Conservation (phyloP, 768 basidiomycete species). For the Ramaria sp. region DNA sequence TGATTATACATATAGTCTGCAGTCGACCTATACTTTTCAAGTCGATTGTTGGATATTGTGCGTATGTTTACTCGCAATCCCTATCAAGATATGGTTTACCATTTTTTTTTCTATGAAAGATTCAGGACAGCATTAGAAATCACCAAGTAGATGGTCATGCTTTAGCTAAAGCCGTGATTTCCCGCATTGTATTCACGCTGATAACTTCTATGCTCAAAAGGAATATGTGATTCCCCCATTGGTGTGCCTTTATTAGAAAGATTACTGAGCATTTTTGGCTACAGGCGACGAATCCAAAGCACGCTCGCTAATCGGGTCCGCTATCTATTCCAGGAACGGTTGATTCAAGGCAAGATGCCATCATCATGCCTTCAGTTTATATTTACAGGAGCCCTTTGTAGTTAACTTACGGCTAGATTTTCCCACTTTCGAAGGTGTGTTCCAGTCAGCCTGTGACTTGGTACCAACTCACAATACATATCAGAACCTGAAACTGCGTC, state of each 20-base stretch:
- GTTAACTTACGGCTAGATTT: constrained; percentile 2
- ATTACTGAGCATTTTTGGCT: background rate
- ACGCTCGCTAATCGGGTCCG: background rate
- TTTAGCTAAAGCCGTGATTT: background rate
- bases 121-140: background rate
- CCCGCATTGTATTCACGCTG: background rate
- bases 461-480: background rate
- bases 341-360: constrained; percentile 1
- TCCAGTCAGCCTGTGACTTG: background rate
- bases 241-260: too few species aligned
- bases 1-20: background rate
- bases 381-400: background rate
- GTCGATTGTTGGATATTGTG: constrained; percentile 3
- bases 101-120: background rate
- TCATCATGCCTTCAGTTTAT: background rate
- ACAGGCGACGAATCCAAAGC: background rate
- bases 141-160: constrained; percentile 2
- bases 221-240: background rate
- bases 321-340: background rate
- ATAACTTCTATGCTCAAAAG: background rate
- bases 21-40: background rate
- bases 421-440: constrained; percentile 5
- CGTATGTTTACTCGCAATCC: background rate
- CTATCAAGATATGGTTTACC: background rate
- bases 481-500: constrained; percentile 1